These are phyloP conservation scores for Cystoderma amianthinum DNA, from an alignment of 768 basidiomycete species.

Conservation along the genomic window DNA sequence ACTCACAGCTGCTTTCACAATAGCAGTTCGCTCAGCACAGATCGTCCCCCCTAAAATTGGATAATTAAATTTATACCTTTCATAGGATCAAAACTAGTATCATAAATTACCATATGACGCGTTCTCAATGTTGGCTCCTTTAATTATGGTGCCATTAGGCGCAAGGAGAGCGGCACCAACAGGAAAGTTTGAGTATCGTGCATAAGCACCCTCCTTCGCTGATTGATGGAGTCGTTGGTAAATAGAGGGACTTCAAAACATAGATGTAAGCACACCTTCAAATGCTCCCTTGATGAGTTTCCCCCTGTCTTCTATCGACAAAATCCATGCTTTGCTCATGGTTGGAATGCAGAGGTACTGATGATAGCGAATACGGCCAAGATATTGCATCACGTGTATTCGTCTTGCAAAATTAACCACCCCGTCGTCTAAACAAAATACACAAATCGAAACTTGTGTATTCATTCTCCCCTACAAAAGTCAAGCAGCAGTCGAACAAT, in stretches of 20 bases:
- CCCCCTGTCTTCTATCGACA: conserved; percentile 37
- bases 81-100: not conserved
- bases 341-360: not conserved
- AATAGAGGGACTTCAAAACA: not conserved
- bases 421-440: conserved; percentile 33
- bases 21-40: conserved; percentile 91
- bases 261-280: conserved; percentile 34
- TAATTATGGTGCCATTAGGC: conserved; percentile 63
- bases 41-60: conserved; percentile 75
- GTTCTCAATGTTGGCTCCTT: conserved; percentile 91
- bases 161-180: conserved; percentile 86
- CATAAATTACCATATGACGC: conserved; percentile 71
- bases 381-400: not conserved
- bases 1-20: conserved; percentile 90
- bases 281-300: conserved; percentile 51
- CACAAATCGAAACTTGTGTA: conserved; percentile 11
- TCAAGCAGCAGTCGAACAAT: conserved; percentile 8
- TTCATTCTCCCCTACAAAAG: not conserved
- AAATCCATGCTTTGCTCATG: conserved; percentile 16
- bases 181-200: conserved; percentile 85
- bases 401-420: conserved; percentile 10
- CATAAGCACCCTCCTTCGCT: conserved; percentile 73
- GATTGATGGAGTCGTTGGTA: conserved; percentile 3
- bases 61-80: conserved; percentile 1
- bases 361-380: conserved; percentile 3